Base-by-base conservation (phyloP, 208 protist species). In the Leishmania aethiopica region DNA sequence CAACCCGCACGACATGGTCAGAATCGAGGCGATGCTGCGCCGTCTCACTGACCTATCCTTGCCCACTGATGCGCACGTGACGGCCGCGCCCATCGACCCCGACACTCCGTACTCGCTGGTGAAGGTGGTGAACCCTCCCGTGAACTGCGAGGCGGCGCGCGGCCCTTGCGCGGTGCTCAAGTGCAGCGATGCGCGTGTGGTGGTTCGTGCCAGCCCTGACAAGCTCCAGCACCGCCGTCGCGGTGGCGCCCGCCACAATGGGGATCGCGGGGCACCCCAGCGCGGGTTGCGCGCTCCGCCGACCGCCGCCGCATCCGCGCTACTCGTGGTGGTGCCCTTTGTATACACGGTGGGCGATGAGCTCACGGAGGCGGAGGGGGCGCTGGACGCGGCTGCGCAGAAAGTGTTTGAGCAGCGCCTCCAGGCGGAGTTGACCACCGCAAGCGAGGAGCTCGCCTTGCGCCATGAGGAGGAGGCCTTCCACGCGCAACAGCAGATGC, bases 401-500 rank as follows among this genome's bases (percentile, higher is more conserved):
- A 77, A 92, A 77, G 71, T 76, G 5, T 96, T 93, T 67, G 90
- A 94, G 84, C 83, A 87, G 80, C 92, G 90, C 11, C 84, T 97
- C 55, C 83, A 91, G 19, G 84, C 84, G 22, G 84, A 82, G 64
- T 81, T 97, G 25, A 84, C 85, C 6, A 77, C 85, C 69, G 45
- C 60, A 8, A 92, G 88, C 62, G 93, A 96, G 51, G 92, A 95
- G 57, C 57, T 91, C n/a, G 86, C 92, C 22, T 83, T 95, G 62
- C 92, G 91, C 32, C 88, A 97, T 79, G 95, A 97, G 71, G 95
- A 97, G 79, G 89, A 95, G 73, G 90, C 91, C 2, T 97, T 94
- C 73, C 86, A 95, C 67, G 83, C 79, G 3, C 95, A 94, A 78
- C 89, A 94, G 85, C 90, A 94, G 67, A 94, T 96, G 92, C 89